Evolutionary conservation across 306 rosid species (phyloP).

Genomic region (Nissolia schottii): DNA sequence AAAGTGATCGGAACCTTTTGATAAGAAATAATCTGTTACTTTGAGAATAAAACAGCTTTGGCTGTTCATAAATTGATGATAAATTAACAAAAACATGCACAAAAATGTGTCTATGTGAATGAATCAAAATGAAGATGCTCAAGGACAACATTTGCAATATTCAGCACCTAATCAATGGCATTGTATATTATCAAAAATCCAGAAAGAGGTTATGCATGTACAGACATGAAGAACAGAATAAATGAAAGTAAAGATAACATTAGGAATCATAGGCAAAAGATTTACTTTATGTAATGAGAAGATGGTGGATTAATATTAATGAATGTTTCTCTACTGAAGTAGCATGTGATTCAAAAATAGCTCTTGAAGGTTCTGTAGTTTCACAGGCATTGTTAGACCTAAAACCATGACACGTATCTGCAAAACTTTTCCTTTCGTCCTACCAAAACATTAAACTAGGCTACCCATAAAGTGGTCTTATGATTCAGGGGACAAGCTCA

Average conservation of each 20-base stretch:
- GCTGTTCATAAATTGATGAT: neutral
- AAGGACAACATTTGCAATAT: constrained; percentile 10
- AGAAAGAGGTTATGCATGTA: neutral
- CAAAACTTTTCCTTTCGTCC: neutral
- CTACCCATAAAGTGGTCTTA: neutral
- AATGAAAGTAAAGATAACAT: constrained; percentile 1
- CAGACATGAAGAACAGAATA: neutral
- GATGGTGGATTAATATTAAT: neutral
- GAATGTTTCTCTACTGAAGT: neutral
- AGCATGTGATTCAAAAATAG: neutral
- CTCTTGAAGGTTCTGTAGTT: neutral
- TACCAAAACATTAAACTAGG: neutral
- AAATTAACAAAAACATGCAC: constrained; percentile 13
- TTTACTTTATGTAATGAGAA: neutral
- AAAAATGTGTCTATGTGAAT: neutral
- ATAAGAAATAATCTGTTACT: constrained; percentile 34
- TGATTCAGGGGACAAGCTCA: neutral
- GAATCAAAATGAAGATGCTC: neutral
- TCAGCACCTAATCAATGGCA: neutral
- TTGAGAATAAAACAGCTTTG: neutral
- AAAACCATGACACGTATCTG: neutral
- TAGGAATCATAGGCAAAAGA: neutral
- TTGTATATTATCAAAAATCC: neutral
- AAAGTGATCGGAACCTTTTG: constrained; percentile 84
- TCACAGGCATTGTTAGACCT: neutral